Evolutionary conservation across 129 eudicot species (phyloP).

Genomic region (Tanacetum coccineum): DNA sequence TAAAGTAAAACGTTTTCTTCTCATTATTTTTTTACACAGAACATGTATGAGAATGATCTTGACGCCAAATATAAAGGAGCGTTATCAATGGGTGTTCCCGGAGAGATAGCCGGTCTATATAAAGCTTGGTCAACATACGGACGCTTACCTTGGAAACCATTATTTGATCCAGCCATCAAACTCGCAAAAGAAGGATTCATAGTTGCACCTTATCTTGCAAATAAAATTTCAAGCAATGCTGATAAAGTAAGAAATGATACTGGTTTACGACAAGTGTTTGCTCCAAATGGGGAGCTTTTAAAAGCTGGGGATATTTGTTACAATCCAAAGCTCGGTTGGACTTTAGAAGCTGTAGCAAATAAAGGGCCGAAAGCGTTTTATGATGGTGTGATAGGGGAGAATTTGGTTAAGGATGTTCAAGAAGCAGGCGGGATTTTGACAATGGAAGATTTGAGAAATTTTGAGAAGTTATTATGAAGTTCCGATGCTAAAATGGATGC

Average conservation of each 20-base stretch:
- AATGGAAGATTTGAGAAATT: conserved; percentile 75
- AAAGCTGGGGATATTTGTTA: conserved; percentile 75
- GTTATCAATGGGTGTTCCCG: conserved; percentile 84
- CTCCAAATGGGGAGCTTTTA: conserved; percentile 66
- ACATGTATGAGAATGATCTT: conserved; percentile 69
- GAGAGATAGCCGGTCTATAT: conserved; percentile 81
- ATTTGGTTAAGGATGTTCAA: conserved; percentile 61
- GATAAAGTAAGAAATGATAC: conserved; percentile 45
- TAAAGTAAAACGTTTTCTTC: not conserved
- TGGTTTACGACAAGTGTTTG: conserved; percentile 70
- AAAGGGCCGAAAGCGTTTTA: conserved; percentile 82
- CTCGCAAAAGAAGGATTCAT: conserved; percentile 68
- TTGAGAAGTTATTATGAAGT: too few species aligned
- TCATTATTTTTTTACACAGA: conserved; percentile 38
- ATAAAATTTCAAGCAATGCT: conserved; percentile 31
- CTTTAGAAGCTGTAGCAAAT: conserved; percentile 73
- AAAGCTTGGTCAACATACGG: conserved; percentile 79
- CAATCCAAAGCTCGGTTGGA: conserved; percentile 65
- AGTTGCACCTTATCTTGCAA: conserved; percentile 60
- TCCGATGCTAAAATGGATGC: conserved; percentile 55
- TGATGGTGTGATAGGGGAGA: conserved; percentile 69
- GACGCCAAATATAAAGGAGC: conserved; percentile 57
- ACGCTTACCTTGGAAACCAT: conserved; percentile 62
- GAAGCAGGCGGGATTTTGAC: conserved; percentile 82
- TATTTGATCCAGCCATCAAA: conserved; percentile 70